Conservation (phyloP, 805 yeast species). For the Tetrapisispora pingtungensis region DNA sequence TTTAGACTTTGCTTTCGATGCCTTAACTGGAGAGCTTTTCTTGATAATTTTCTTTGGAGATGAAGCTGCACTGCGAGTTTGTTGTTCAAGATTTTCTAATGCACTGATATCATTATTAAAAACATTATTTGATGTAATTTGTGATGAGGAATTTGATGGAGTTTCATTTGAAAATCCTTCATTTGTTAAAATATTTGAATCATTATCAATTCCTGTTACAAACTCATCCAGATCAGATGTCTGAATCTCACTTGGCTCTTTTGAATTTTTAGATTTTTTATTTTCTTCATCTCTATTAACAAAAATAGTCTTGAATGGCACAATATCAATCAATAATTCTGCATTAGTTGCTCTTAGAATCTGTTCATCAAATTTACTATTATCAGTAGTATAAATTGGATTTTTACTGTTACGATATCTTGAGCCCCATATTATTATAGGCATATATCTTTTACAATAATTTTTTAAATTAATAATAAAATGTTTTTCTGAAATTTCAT, state of each 20-base stretch:
- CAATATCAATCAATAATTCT: neutral
- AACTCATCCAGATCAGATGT: neutral
- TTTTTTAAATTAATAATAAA: constrained; percentile 73
- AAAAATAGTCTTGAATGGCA: neutral
- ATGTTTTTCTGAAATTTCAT: constrained; percentile 74
- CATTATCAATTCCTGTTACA: neutral
- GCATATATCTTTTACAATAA: constrained; percentile 65
- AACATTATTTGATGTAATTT: neutral
- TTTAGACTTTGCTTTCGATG: constrained; percentile 23
- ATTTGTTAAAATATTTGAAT: neutral
- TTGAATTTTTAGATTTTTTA: neutral
- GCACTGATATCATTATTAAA: neutral
- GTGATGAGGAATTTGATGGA: neutral
- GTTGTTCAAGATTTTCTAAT: constrained; percentile 1
- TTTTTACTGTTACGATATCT: constrained; percentile 30
- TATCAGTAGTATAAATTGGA: constrained; percentile 8
- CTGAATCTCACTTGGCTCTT: neutral
- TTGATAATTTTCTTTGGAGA: neutral
- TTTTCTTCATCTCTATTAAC: neutral
- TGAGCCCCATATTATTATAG: constrained; percentile 62
- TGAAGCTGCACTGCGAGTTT: neutral
- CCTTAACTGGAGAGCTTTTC: constrained; percentile 9
- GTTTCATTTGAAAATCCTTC: neutral
- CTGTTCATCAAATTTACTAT: neutral
- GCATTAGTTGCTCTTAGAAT: constrained; percentile 1